Percentiles rank a stretch among this genome's conserved stretches.
Evolutionary conservation across 768 basidiomycete species (phyloP).

Genomic region (Lentinula raphanica): DNA sequence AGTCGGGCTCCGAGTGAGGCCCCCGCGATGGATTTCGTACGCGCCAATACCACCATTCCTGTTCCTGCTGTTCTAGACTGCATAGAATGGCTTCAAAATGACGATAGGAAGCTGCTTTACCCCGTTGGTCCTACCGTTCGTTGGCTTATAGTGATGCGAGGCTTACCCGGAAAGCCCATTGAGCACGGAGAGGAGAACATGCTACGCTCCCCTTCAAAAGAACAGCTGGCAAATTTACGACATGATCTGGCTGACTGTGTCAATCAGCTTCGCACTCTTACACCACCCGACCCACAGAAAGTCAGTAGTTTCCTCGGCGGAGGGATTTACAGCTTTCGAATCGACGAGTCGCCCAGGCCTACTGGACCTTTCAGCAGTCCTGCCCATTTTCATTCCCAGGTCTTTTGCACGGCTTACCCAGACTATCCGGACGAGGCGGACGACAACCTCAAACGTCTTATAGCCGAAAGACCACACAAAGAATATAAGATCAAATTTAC

Average conservation of each 20-base stretch:
- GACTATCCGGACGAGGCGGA: neutral
- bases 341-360: neutral
- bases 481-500: constrained; percentile 18
- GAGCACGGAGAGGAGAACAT: neutral
- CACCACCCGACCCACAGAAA: constrained; percentile 6
- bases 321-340: constrained; percentile 5
- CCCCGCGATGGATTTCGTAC: neutral
- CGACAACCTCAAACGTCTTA: neutral
- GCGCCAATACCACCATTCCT: neutral
- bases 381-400: constrained; percentile 8
- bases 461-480: constrained; percentile 8
- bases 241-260: constrained; percentile 4
- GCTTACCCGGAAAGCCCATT: constrained; percentile 3
- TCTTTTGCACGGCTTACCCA: neutral
- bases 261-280: constrained; percentile 8
- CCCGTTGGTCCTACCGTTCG: neutral
- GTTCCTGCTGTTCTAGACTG: constrained; percentile 3
- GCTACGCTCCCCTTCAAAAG: neutral
- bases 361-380: constrained; percentile 9
- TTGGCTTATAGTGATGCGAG: neutral
- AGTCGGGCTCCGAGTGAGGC: neutral
- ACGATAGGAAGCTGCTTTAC: neutral
- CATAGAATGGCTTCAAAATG: no score
- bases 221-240: constrained; percentile 3
- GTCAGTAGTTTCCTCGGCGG: constrained; percentile 11